Evolutionary conservation across 2,329 filamentous ascomycete species (phyloP).

Genomic region (Fusarium sp.): DNA sequence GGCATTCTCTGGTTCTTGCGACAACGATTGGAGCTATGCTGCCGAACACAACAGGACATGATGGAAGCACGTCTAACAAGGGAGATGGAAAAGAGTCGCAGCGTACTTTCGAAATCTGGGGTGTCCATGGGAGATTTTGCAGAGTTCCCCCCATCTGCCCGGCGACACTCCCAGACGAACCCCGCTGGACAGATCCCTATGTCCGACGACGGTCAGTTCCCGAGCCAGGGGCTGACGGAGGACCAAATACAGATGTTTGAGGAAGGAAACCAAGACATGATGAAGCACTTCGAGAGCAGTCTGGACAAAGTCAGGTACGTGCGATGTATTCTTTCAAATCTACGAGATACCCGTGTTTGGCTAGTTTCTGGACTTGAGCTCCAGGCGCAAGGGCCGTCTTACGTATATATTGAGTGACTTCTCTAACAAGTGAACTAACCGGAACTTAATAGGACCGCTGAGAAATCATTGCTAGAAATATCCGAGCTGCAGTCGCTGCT

Average conservation of each 20-base stretch:
- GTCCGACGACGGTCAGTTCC: conserved; percentile 40
- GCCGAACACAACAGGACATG: conserved; percentile 87
- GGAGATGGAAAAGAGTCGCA: conserved; percentile 91
- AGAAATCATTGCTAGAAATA: conserved; percentile 93
- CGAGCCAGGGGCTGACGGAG: conserved; percentile 74
- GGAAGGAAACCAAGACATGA: conserved; percentile 91
- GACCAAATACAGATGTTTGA: conserved; percentile 96
- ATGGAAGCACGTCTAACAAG: conserved; percentile 90
- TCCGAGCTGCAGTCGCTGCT: conserved; percentile 92
- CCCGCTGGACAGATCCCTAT: conserved; percentile 38
- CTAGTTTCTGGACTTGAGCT: conserved; percentile 17
- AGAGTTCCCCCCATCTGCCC: conserved; percentile 50
- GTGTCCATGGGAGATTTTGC: conserved; percentile 54
- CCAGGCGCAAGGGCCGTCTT: conserved; percentile 18
- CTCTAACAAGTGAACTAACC: conserved; percentile 34
- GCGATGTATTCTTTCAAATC: conserved; percentile 12
- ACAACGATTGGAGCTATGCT: conserved; percentile 81
- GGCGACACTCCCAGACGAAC: conserved; percentile 38
- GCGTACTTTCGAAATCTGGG: conserved; percentile 80
- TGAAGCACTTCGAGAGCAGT: conserved; percentile 94
- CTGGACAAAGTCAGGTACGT: conserved; percentile 92
- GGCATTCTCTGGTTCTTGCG: conserved; percentile 87
- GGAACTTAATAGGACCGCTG: conserved; percentile 75
- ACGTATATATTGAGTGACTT: conserved; percentile 5
- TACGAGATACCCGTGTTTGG: conserved; percentile 20